Conservation (phyloP, 495 filamentous ascomycete genomes). For the Talaromyces nanjingensis region DNA sequence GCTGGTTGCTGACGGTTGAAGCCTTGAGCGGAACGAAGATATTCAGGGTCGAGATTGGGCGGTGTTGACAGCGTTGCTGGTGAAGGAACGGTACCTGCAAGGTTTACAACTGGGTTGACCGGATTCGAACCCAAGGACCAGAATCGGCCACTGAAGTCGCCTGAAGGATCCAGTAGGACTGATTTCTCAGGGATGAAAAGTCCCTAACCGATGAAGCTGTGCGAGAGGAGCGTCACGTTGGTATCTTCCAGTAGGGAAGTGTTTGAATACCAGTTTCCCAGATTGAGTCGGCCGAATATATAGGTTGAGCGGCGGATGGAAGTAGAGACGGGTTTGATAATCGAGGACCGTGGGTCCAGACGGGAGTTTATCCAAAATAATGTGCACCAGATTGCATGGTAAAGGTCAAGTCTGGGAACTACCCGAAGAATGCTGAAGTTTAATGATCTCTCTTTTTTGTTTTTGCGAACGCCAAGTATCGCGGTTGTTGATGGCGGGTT, state of each 20-base stretch:
- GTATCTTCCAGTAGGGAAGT: slow-evolving; percentile 2
- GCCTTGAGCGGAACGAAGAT: slow-evolving; percentile 22
- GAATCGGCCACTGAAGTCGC: slow-evolving; percentile 34
- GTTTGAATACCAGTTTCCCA: neutral
- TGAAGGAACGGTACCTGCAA: slow-evolving; percentile 8
- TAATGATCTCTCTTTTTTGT: neutral
- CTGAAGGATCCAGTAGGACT: slow-evolving; percentile 42
- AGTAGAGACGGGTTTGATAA: neutral
- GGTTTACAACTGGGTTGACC: slow-evolving; percentile 16
- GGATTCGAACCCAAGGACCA: slow-evolving; percentile 28
- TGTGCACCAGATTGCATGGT: slow-evolving; percentile 11
- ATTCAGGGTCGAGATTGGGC: slow-evolving; percentile 27
- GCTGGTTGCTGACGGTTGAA: slow-evolving; percentile 19
- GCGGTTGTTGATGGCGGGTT: slow-evolving; percentile 6
- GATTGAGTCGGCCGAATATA: neutral
- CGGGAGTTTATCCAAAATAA: slow-evolving; percentile 15
- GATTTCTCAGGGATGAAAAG: slow-evolving; percentile 3
- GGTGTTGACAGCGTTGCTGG: slow-evolving; percentile 23
- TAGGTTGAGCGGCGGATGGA: neutral
- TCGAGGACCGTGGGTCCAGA: slow-evolving; percentile 20
- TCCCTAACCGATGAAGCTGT: neutral
- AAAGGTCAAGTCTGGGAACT: neutral
- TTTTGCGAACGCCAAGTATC: neutral
- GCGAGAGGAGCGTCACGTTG: neutral
- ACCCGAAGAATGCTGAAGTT: slow-evolving; percentile 9